Evolutionary conservation across 1,284 basidiomycete genomes (phyloP), one percentile per base, ranked within the genome.

Genomic region (Apiotrichum porosum): DNA sequence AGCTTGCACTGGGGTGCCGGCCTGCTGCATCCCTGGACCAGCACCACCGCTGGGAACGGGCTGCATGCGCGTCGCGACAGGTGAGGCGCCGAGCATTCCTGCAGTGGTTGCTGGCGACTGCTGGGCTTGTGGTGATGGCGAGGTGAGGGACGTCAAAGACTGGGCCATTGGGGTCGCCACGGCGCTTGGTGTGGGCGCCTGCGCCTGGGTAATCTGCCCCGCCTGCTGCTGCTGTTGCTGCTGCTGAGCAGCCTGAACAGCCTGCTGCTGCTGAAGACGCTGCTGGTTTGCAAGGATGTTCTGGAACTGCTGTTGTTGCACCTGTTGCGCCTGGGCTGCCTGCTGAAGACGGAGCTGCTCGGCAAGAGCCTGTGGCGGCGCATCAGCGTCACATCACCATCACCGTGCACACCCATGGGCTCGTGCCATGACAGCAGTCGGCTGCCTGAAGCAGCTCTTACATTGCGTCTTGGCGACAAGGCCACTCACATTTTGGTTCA

Each of bases 41-140:
- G 46, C 53, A 10, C 49, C 49, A 12, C 49, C 46, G 37, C 53
- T 51, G 12, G 49, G 49, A n/a, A 24, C 39, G 12, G 45, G 19
- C 47, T 55, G 53, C 57, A 55, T 56, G 37, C 45, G 45, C 33
- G 45, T n/a, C 9, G 44, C 42, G 18, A 46, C 53, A 26, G 56
- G 47, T 19, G 56, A 57, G 31, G 47, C 45, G 30, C 52, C 38
- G 13, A 51, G 45, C 42, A 45, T 44, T 6, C 41, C 42, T 12
- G 42, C n/a, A 36, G 47, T 51, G 15, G 52, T 37, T 14, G 36
- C 42, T n/a, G 52, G 52, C 35, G 45, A 48, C 46, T 54, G 52
- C 6, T 54, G 48, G 24, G 38, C 41, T 33, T 47, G 45, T 2
- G 53, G 53, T 6, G 53, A 55, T 21, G 53, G 49, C 0, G 53